phyloP scores from a whole-genome alignment of 371 early-diverging fungal species.

The Zychaea mexicana region DNA sequence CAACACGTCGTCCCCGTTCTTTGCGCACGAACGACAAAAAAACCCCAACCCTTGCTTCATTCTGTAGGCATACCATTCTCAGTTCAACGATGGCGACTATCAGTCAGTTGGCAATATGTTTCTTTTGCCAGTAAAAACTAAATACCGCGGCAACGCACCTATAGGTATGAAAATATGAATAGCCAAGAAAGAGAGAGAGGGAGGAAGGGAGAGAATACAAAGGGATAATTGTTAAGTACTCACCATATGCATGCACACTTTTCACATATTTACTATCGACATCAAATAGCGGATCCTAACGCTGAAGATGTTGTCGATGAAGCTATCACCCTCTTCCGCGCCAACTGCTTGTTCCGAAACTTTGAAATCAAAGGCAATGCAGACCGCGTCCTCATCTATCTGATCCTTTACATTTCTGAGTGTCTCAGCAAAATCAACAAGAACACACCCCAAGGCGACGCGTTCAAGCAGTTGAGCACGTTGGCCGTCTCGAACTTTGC shows the following conservation, averaged over 20 bases:
- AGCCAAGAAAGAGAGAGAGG: too few relatives aligned
- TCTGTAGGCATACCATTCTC: conserved; percentile 88
- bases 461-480: conserved; percentile 74
- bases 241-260: too few relatives aligned
- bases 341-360: conserved; percentile 96
- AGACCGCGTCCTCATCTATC: conserved; percentile 93
- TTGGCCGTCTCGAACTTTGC: conserved; percentile 88
- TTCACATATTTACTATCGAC: too few relatives aligned
- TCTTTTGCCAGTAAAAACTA: conserved; percentile 88
- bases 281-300: conserved; percentile 56
- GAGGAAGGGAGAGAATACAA: too few relatives aligned
- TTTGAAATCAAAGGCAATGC: conserved; percentile 95
- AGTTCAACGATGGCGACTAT: conserved; percentile 75
- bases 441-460: conserved; percentile 67
- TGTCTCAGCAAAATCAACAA: conserved; percentile 76
- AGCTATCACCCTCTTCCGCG: conserved; percentile 89
- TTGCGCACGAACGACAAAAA: neutral
- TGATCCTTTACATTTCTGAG: conserved; percentile 91
- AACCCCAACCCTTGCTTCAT: neutral
- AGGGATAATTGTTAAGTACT: too few relatives aligned
- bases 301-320: conserved; percentile 93
- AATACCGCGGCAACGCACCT: conserved; percentile 87
- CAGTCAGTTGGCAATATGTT: conserved; percentile 86
- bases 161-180: conserved; percentile 30
- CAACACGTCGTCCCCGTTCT: too few relatives aligned